Conservation (phyloP, 2,329 filamentous ascomycete genomes). For the Lachnum nothofagi region DNA sequence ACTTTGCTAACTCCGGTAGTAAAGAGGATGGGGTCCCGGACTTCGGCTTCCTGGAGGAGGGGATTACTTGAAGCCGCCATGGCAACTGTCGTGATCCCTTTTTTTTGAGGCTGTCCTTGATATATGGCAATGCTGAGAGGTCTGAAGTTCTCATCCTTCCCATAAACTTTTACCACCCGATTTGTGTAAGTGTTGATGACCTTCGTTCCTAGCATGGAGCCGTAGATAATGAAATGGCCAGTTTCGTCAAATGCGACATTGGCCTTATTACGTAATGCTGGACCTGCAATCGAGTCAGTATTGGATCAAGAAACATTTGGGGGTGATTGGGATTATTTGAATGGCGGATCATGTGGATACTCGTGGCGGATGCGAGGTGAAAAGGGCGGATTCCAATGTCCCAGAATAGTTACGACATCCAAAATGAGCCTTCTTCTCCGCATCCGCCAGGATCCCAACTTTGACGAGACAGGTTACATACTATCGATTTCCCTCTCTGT, state of each 20-base stretch:
- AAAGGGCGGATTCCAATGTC: too few relatives aligned
- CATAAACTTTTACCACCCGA: conserved; percentile 83
- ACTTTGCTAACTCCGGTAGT: conserved; percentile 79
- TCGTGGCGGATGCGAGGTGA: too few relatives aligned
- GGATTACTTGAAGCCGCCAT: conserved; percentile 97
- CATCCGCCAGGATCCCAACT: too few relatives aligned
- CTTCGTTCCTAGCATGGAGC: conserved; percentile 86
- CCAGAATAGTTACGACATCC: too few relatives aligned
- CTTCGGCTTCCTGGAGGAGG: conserved; percentile 84
- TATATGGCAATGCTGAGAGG: conserved; percentile 81
- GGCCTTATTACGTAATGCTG: conserved; percentile 60
- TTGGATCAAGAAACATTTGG: too few relatives aligned
- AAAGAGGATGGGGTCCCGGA: conserved; percentile 82
- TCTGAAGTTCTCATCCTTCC: conserved; percentile 81
- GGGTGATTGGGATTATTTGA: too few relatives aligned
- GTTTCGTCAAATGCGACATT: conserved; percentile 96
- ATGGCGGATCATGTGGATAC: too few relatives aligned
- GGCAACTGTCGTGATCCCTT: conserved; percentile 84
- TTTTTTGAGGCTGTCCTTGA: conserved; percentile 92
- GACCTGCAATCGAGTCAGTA: too few relatives aligned
- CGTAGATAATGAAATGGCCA: conserved; percentile 89
- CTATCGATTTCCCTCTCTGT: conserved; percentile 82
- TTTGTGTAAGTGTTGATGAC: conserved; percentile 96
- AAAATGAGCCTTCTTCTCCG: too few relatives aligned
- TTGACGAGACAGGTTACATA: too few relatives aligned